Percentiles rank a stretch among this genome's conserved stretches.
phyloP scores from a whole-genome alignment of 2,329 filamentous ascomycete genomes.

The Hymenoscyphus repandus region DNA sequence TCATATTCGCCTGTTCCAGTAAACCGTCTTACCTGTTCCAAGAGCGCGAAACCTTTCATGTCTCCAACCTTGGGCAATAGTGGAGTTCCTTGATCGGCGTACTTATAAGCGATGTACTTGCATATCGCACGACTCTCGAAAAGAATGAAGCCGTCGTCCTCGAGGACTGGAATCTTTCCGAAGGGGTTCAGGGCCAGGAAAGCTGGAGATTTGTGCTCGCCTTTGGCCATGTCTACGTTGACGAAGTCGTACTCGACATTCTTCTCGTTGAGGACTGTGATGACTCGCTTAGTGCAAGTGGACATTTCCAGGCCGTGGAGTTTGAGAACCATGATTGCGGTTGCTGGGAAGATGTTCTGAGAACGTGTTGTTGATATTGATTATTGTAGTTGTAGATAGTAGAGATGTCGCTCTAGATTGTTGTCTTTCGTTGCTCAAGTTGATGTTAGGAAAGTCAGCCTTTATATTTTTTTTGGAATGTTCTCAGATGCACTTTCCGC shows the following conservation, averaged over 20 bases:
- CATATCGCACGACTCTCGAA: conserved; percentile 33
- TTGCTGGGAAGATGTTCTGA: too few relatives aligned
- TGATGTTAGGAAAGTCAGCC: too few relatives aligned
- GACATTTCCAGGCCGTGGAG: conserved; percentile 27
- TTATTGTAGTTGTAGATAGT: too few relatives aligned
- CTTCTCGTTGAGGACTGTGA: conserved; percentile 29
- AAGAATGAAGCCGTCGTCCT: conserved; percentile 31
- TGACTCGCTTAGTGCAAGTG: conserved; percentile 28
- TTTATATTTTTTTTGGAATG: too few relatives aligned
- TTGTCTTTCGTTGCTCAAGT: too few relatives aligned
- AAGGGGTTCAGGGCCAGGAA: conserved; percentile 32
- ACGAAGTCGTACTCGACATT: conserved; percentile 26
- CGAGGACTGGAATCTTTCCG: conserved; percentile 33
- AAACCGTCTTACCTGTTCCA: conserved; percentile 21
- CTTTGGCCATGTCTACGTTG: conserved; percentile 20
- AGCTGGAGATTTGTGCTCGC: conserved; percentile 26
- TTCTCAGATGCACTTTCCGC: too few relatives aligned
- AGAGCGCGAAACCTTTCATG: conserved; percentile 22
- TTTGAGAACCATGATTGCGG: conserved; percentile 30
- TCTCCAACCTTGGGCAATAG: conserved; percentile 23
- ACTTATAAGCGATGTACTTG: conserved; percentile 29
- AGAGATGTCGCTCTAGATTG: too few relatives aligned
- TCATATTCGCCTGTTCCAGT: neutral
- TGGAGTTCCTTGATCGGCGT: conserved; percentile 25
- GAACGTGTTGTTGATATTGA: too few relatives aligned